Evolutionary conservation across 306 rosid species (phyloP), one percentile per base, ranked within the genome.

Genomic region (Arachis stenosperma): DNA sequence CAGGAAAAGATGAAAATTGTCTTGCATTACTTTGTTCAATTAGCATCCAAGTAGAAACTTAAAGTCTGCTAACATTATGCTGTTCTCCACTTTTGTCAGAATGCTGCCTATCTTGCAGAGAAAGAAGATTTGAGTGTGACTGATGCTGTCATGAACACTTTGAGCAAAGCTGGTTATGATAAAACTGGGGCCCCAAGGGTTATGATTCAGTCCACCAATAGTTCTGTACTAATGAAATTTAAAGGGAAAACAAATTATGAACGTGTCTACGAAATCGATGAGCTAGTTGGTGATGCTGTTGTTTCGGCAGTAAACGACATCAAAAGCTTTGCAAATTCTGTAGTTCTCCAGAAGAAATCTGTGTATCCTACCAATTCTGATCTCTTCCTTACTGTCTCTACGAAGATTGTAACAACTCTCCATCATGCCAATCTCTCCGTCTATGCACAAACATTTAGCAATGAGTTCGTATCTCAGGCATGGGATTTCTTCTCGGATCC

Each of bases 401-500:
- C 97, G 7, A 27, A 75, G 42, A 81, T 71, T 33, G 90, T 88
- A 61, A 6, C 42, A 0, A 81, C 73, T 83, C 74, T 94, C n/a
- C 69, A 88, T 57, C 60, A 82, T 5, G 68, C 43, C 12, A 83
- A 85, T 59, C 83, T 94, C 75, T 62, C 89, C 9, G 91, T 94
- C 40, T 91, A 84, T 17, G 96, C 79, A 9, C 90, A 85, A 80
- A 75, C 73, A 44, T 94, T 94, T 79, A 81, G 86, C 87, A 89
- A 94, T 79, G 99, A 94, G 84, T 94, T 88, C 75, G 82, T 83
- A 64, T 86, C 96, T 41, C 95, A 88, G 77, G 80, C 97, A 61
- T 91, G 90, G 92, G 99, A 94, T 86, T 94, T 81, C 89, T 75
- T 86, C 75, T 84, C 96, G 9, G 97, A 94, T 84, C 43, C 93